Evolutionary conservation across 2,329 filamentous ascomycete species (phyloP), one percentile per base, ranked within the genome.

Genomic region (Penicillium sp.): DNA sequence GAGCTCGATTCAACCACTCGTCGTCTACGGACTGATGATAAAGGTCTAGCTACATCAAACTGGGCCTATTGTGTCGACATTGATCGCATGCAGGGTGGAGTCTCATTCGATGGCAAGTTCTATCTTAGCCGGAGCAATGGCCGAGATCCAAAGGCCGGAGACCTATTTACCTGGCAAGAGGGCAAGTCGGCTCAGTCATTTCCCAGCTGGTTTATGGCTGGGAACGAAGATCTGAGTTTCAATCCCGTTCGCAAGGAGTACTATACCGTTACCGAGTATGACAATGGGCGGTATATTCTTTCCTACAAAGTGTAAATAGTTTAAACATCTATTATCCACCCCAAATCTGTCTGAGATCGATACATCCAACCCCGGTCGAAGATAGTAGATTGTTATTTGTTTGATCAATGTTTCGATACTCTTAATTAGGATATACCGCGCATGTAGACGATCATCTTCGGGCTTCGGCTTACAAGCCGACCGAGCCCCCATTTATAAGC

Each of bases 121-220:
- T 74, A 69, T 55, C 62, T 75, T 47, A 68, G 67, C n/a, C 56
- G 67, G 8, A 74, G 68, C 54, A 73, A 72, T 13, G 62, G 62
- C 31, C 40, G 48, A 11, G 64, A 64, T 7, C 61, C 48, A 13
- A 64, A 52, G 23, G 55, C 59, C 1, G 70, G 71, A 24, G 71
- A 75, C 50, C 49, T 75, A 23, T 71, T 62, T 31, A 66, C 60
- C 7, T 75, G 71, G 71, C 46, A 63, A 5, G 64, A 68, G 1
- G 73, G 71, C 1, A 54, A 56, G 5, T 19, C 39, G 0, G 68
- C 68, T 3, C 52, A 56, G 5, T 54, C 57, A 5, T 55, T 64
- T 42, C 6, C 23, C 5, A 39, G 48, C 3, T 58, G 52, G 52
- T 61, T 68, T 3, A 69, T 67, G 10, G 59, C 60, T 1, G 66